Percentiles rank a stretch among this genome's conserved stretches.
phyloP scores from a whole-genome alignment of 305 asterid genomes.

The Lippia alba region DNA sequence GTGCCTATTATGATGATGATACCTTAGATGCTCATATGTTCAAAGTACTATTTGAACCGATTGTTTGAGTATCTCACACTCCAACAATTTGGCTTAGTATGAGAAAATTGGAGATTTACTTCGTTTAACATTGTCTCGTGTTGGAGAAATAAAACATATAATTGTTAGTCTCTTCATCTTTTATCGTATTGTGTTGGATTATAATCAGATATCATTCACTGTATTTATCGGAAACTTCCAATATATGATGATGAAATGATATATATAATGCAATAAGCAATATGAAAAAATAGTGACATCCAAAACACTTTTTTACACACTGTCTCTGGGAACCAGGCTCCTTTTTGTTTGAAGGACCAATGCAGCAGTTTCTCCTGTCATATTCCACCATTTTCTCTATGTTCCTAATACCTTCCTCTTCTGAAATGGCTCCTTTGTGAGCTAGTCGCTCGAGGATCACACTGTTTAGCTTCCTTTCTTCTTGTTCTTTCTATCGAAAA shows the following conservation, averaged over 20 bases:
- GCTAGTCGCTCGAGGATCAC: slow-evolving; percentile 29
- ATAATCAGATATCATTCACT: too few species aligned
- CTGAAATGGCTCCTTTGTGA: slow-evolving; percentile 16
- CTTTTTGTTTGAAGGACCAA: slow-evolving; percentile 38
- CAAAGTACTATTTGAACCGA: slow-evolving; percentile 41
- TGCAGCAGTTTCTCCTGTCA: slow-evolving; percentile 39
- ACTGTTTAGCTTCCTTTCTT: slow-evolving; percentile 37
- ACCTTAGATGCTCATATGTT: slow-evolving; percentile 26
- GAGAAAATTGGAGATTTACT: too few species aligned
- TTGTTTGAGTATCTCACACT: too few species aligned
- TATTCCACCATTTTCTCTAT: slow-evolving; percentile 29
- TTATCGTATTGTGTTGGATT: too few species aligned
- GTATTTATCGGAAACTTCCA: too few species aligned
- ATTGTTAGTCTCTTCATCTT: slow-evolving; percentile 38
- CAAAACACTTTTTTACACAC: slow-evolving; percentile 44
- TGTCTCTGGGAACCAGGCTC: slow-evolving; percentile 34
- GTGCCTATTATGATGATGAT: slow-evolving; percentile 24
- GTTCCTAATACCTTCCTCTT: slow-evolving; percentile 38
- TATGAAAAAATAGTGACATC: too few species aligned
- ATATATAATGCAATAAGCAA: too few species aligned
- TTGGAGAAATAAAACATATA: slow-evolving; percentile 19
- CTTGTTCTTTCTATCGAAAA: slow-evolving; percentile 42
- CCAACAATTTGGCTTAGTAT: too few species aligned
- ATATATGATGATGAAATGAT: too few species aligned
- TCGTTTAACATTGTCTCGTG: neutral